Evolutionary conservation across 345 rosid species (phyloP).

Genomic region (Boechera retrofracta): DNA sequence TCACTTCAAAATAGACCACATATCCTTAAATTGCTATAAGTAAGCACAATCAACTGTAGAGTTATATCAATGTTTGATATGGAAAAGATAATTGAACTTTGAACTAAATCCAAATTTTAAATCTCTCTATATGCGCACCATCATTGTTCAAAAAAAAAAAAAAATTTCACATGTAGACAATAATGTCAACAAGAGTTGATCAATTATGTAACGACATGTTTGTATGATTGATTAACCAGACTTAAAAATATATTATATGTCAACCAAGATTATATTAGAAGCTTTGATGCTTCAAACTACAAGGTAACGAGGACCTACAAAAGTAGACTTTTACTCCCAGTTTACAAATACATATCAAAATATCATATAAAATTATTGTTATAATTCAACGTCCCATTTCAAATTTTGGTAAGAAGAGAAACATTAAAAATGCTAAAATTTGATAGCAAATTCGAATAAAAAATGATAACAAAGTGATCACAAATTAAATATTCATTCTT

Average conservation of each 20-base stretch:
- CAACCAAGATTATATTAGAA: background rate
- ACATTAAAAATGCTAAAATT: background rate
- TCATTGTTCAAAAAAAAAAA: background rate
- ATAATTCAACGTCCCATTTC: background rate
- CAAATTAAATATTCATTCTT: conserved; percentile 13
- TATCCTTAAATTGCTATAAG: background rate
- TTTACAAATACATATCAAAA: background rate
- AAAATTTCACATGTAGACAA: background rate
- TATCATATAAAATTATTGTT: background rate
- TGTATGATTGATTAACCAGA: background rate
- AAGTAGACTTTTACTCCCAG: background rate
- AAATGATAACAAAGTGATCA: conserved; percentile 10
- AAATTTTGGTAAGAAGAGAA: background rate
- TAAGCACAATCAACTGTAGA: background rate
- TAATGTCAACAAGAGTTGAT: background rate
- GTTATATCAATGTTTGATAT: background rate
- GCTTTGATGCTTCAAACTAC: background rate
- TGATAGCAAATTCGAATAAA: background rate
- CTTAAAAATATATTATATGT: background rate
- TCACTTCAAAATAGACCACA: background rate
- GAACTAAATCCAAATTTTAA: no score
- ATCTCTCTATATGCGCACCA: background rate
- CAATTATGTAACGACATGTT: background rate
- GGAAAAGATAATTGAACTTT: background rate
- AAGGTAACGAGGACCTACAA: background rate